Evolutionary conservation across 768 basidiomycete species (phyloP).

Genomic region (Rhizopogon salebrosus): DNA sequence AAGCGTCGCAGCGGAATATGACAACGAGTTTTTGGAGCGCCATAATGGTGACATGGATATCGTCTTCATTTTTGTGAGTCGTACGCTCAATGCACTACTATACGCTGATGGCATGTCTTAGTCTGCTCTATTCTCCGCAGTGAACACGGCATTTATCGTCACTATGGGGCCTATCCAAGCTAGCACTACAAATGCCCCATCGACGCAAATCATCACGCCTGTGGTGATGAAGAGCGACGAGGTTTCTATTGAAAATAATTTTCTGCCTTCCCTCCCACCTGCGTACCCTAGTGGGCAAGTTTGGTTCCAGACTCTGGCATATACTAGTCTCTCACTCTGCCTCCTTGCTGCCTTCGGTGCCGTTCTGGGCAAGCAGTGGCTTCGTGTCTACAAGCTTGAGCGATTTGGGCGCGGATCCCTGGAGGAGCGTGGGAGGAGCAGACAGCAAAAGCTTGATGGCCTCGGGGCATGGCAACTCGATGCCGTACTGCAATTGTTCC

Average conservation of each 20-base stretch:
- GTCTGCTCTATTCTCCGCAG: slow-evolving; percentile 13
- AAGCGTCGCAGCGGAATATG: slow-evolving; percentile 1
- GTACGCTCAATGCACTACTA: neutral
- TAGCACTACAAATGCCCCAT: slow-evolving; percentile 3
- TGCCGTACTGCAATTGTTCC: slow-evolving; percentile 8
- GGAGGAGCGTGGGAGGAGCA: slow-evolving; percentile 3
- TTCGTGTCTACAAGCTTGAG: neutral
- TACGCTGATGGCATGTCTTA: neutral
- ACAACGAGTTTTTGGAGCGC: neutral
- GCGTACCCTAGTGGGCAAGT: neutral
- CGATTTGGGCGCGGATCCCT: slow-evolving; percentile 3
- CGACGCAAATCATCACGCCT: neutral
- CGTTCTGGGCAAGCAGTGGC: slow-evolving; percentile 12
- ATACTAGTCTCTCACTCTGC: slow-evolving; percentile 9
- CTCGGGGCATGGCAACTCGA: slow-evolving; percentile 11
- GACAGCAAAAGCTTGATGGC: slow-evolving; percentile 9
- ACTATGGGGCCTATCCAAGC: neutral
- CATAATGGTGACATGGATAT: slow-evolving; percentile 4
- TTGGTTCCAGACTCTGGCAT: slow-evolving; percentile 8
- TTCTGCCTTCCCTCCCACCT: neutral
- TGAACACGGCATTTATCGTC: slow-evolving; percentile 9
- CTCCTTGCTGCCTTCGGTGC: slow-evolving; percentile 12
- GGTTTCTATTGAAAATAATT: neutral
- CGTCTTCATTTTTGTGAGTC: slow-evolving; percentile 1
- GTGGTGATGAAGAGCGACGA: slow-evolving; percentile 6